Base-by-base conservation (phyloP, 2,329 filamentous ascomycete species). In the Monascus ruber region DNA sequence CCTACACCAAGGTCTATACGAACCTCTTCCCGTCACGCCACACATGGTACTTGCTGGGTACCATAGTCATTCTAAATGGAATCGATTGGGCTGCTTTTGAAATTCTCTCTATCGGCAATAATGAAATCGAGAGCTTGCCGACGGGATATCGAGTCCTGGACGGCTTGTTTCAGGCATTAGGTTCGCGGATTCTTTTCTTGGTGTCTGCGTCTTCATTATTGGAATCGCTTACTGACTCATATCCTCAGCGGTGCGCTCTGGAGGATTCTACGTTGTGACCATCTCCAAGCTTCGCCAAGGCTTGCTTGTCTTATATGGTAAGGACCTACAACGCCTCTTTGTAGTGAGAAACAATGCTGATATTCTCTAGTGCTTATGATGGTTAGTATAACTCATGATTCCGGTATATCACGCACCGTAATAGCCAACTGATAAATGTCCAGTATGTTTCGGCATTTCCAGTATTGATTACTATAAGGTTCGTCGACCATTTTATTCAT, bases 71-170 rank as follows among this genome's bases (percentile, higher is more conserved):
- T 8, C 70, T 82, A 10, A 81, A 81, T 41, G 68, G 71, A 0
- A 69, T 77, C 11, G 77, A 82, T 47, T 83, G 79, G 79, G 64
- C 72, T 0, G 71, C 71, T 0, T 83, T 83, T 45, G 77, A 81
- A 53, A 59, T 83, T 3, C 63, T 84, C 2, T 80, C 34, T 2
- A 36, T 36, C 17, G 34, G 34, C 26, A 36, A 36, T 11, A n/a
- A 10, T 5, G 25, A 28, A 29, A 26, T 36, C 17, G 34, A 36
- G 1, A 52, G 54, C 4, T 69, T 81, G 9, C 70, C 75, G 0
- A 51, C 64, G 0, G 69, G 70, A 0, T 70, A 72, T 10, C 70
- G 78, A 1, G 63, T 79, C 4, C 62, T 83, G 24, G 78, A 79
- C 46, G 79, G 79, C 0, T 63, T 83, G 3, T 84, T 83, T 49